These are phyloP conservation scores for Phlyctochytrium bullatum DNA, from an alignment of 192 early-diverging fungal species.

Conservation along the genomic window DNA sequence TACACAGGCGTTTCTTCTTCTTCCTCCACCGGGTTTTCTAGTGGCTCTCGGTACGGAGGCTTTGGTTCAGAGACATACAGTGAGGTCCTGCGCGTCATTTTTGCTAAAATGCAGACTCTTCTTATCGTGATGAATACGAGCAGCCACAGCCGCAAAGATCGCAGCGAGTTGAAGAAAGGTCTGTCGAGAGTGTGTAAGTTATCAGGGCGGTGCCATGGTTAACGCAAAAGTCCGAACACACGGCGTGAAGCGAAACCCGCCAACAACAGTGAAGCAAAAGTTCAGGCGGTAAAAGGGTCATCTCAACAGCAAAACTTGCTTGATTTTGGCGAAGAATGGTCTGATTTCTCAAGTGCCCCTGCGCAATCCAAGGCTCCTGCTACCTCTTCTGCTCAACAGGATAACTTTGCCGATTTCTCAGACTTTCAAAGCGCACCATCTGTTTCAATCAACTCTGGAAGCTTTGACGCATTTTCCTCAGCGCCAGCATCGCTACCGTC, in stretches of 20 bases:
- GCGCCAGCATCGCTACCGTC: not conserved
- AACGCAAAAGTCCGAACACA: slow-evolving; percentile 10
- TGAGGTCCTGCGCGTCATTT: not conserved
- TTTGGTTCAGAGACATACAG: slow-evolving; percentile 59
- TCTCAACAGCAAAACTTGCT: slow-evolving; percentile 49
- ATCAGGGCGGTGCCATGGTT: slow-evolving; percentile 23
- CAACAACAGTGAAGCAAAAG: slow-evolving; percentile 17
- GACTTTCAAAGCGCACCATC: slow-evolving; percentile 57
- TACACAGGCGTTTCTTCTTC: slow-evolving; percentile 72
- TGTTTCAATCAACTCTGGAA: not conserved
- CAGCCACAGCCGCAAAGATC: not conserved
- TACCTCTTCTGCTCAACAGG: not conserved
- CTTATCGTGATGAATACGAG: not conserved
- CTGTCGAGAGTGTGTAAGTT: slow-evolving; percentile 10
- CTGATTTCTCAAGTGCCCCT: slow-evolving; percentile 63
- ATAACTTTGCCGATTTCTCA: slow-evolving; percentile 57
- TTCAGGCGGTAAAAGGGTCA: slow-evolving; percentile 27
- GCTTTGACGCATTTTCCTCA: not conserved
- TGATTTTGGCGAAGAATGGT: slow-evolving; percentile 77
- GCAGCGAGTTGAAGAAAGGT: not conserved
- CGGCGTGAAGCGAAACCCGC: slow-evolving; percentile 19
- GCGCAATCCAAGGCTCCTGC: slow-evolving; percentile 12
- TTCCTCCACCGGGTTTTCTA: slow-evolving; percentile 27
- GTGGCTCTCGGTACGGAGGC: slow-evolving; percentile 53
- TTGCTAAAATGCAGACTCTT: not conserved